Percentiles rank a stretch among this genome's conserved stretches.
phyloP scores from a whole-genome alignment of 202 grass and related monocot species.

The Tripidium arundinaceum region DNA sequence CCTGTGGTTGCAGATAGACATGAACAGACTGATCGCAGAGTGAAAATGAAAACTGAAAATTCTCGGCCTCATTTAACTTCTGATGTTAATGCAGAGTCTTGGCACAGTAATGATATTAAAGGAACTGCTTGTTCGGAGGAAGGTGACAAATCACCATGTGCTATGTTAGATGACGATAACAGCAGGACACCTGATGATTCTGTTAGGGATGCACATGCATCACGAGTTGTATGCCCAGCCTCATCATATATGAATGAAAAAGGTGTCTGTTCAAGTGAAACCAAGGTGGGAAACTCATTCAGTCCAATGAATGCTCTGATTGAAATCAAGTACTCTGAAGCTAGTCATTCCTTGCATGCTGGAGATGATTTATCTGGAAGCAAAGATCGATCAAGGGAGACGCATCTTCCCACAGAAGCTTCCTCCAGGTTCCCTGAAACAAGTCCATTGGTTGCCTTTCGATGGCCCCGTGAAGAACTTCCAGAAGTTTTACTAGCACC shows the following conservation, averaged over 20 bases:
- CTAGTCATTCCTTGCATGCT: too few relatives aligned
- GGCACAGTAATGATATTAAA: constrained; percentile 72
- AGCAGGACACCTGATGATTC: constrained; percentile 45
- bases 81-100: constrained; percentile 60
- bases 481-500: constrained; percentile 57
- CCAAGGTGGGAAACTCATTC: constrained; percentile 50
- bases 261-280: constrained; percentile 37
- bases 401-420: constrained; percentile 36
- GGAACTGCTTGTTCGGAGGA: constrained; percentile 52
- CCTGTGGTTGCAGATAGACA: constrained; percentile 53
- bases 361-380: constrained; percentile 62
- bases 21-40: constrained; percentile 55
- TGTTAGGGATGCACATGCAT: constrained; percentile 40
- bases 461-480: constrained; percentile 46
- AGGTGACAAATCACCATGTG: constrained; percentile 54
- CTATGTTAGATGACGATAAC: constrained; percentile 41
- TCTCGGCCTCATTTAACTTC: constrained; percentile 35
- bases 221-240: constrained; percentile 39
- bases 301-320: constrained; percentile 85
- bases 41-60: constrained; percentile 62
- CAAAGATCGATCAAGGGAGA: constrained; percentile 46
- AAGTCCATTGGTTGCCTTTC: constrained; percentile 51
- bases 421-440: constrained; percentile 63
- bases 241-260: constrained; percentile 59
- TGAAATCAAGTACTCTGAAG: constrained; percentile 88